Conservation (phyloP, 257 asterid species). For the Prunella vulgaris region DNA sequence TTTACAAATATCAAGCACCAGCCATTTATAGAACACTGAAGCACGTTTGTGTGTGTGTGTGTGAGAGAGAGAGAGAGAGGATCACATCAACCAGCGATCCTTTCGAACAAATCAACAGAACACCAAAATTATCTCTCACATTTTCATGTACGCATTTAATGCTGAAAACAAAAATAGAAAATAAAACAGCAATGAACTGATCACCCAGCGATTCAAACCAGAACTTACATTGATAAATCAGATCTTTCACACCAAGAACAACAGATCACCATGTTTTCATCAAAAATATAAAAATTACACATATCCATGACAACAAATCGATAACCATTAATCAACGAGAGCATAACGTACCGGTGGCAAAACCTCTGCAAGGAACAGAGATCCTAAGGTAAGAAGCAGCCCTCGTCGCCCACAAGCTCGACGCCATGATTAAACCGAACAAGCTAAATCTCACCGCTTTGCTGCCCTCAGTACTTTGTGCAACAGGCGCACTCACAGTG, state of each 20-base stretch:
- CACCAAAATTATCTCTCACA: not conserved
- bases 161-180: not conserved
- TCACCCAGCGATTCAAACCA: slow-evolving; percentile 18
- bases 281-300: not conserved
- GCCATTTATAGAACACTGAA: not conserved
- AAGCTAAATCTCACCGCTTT: slow-evolving; percentile 23
- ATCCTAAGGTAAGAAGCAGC: slow-evolving; percentile 82
- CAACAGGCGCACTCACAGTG: slow-evolving; percentile 20
- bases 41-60: too few species aligned
- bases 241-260: slow-evolving; percentile 36
- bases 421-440: slow-evolving; percentile 48
- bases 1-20: not conserved
- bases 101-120: not conserved
- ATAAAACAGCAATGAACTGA: not conserved
- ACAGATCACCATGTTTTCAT: slow-evolving; percentile 35
- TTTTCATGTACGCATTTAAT: not conserved
- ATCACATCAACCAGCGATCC: not conserved
- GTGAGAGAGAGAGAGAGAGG: not conserved
- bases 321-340: not conserved
- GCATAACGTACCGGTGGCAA: slow-evolving; percentile 63
- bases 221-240: slow-evolving; percentile 27
- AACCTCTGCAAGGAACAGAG: slow-evolving; percentile 68
- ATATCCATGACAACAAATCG: slow-evolving; percentile 15
- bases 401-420: slow-evolving; percentile 70
- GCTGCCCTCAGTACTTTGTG: slow-evolving; percentile 11